A percentile compares a stretch with the other conserved stretches of the same genome.
Evolutionary conservation across 2,329 filamentous ascomycete genomes (phyloP).

Genomic region (Pleurostoma richardsiae): DNA sequence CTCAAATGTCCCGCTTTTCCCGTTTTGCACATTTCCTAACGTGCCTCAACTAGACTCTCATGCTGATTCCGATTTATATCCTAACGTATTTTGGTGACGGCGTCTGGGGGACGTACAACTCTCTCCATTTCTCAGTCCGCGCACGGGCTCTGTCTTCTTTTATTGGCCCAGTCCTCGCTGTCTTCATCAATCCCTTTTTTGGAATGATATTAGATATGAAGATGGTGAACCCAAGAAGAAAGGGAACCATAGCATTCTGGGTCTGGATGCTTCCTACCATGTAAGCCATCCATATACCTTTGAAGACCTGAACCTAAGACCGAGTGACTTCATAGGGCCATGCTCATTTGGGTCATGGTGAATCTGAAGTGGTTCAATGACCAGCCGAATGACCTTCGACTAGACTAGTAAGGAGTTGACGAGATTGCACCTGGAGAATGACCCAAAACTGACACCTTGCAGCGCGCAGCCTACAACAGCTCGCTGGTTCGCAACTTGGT

Average conservation of each 20-base stretch:
- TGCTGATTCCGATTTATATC: neutral
- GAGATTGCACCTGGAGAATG: neutral
- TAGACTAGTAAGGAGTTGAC: neutral
- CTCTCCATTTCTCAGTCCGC: conserved; percentile 24
- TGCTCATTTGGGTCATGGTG: neutral
- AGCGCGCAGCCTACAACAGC: neutral
- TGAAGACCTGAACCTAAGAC: neutral
- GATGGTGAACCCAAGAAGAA: neutral
- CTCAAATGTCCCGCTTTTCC: neutral
- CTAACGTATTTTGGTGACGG: neutral
- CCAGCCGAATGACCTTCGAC: neutral
- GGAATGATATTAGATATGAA: conserved; percentile 8
- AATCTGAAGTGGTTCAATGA: neutral
- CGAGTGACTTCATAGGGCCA: neutral
- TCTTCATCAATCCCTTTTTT: conserved; percentile 15
- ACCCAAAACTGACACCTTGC: neutral
- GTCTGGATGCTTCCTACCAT: neutral
- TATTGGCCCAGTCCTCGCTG: conserved; percentile 18
- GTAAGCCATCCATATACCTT: neutral
- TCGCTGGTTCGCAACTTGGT: neutral
- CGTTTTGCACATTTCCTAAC: neutral
- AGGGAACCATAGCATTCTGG: neutral
- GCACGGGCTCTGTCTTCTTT: conserved; percentile 22
- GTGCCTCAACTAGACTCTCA: neutral
- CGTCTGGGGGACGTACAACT: conserved; percentile 25